A percentile compares a stretch with the other conserved stretches of the same genome.
These are phyloP conservation scores for Cytidiella melzeri DNA, from an alignment of 768 basidiomycete species.

Conservation along the genomic window DNA sequence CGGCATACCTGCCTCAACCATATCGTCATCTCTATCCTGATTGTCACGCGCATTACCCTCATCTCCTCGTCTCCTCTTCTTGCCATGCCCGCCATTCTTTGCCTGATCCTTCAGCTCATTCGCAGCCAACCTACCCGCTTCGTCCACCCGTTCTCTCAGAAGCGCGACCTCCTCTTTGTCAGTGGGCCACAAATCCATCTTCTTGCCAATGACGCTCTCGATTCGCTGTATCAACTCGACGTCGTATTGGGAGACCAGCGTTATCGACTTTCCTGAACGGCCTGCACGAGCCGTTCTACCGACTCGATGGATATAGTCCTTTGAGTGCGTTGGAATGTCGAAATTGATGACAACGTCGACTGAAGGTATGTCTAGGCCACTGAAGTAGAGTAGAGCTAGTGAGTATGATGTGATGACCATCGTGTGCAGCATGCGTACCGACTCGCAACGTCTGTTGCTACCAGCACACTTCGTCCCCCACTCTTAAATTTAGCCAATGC, in stretches of 20 bases:
- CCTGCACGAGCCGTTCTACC: slow-evolving; percentile 97
- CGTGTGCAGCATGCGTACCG: slow-evolving; percentile 66
- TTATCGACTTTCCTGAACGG: slow-evolving; percentile 93
- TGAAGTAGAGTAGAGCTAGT: slow-evolving; percentile 22
- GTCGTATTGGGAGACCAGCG: slow-evolving; percentile 98
- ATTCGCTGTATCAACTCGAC: slow-evolving; percentile 95
- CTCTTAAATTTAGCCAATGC: slow-evolving; percentile 94
- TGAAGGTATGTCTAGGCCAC: slow-evolving; percentile 91
- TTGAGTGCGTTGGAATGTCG: slow-evolving; percentile 95
- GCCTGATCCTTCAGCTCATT: slow-evolving; percentile 78
- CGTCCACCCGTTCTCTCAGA: slow-evolving; percentile 81
- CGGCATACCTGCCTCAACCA: slow-evolving; percentile 87
- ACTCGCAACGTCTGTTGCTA: slow-evolving; percentile 96
- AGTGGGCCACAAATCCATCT: slow-evolving; percentile 83
- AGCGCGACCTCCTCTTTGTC: slow-evolving; percentile 87
- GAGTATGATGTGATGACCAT: no score
- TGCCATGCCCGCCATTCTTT: slow-evolving; percentile 36
- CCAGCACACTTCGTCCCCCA: slow-evolving; percentile 84
- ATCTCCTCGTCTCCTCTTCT: slow-evolving; percentile 44
- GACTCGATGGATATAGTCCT: slow-evolving; percentile 98
- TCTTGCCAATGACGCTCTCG: slow-evolving; percentile 86
- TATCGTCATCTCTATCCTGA: slow-evolving; percentile 88
- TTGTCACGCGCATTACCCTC: slow-evolving; percentile 58
- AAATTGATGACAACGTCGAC: slow-evolving; percentile 98
- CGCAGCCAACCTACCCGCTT: slow-evolving; percentile 72